Evolutionary conservation across 768 basidiomycete species (phyloP).

Genomic region (Tulasnella sp.): DNA sequence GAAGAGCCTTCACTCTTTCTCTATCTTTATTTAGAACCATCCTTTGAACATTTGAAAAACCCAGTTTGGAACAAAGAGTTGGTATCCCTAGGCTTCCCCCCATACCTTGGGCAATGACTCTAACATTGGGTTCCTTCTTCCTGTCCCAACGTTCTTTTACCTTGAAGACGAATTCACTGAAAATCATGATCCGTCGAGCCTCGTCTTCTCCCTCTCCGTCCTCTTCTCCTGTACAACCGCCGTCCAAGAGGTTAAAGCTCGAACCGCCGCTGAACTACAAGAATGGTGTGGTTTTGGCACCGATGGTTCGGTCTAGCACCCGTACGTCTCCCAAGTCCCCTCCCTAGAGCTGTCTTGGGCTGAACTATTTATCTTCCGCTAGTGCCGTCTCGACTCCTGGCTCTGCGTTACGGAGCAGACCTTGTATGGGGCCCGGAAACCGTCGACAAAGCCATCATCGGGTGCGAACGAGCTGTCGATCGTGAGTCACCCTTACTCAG

Average conservation of each 20-base stretch:
- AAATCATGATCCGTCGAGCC: slow-evolving; percentile 14
- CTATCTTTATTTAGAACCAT: not conserved
- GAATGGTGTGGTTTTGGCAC: slow-evolving; percentile 89
- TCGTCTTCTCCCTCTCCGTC: slow-evolving; percentile 26
- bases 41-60: not conserved
- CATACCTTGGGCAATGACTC: slow-evolving; percentile 1
- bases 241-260: slow-evolving; percentile 51
- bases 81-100: not conserved
- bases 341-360: not conserved
- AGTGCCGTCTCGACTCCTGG: slow-evolving; percentile 84
- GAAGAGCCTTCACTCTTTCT: not conserved
- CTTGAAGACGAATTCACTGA: slow-evolving; percentile 30
- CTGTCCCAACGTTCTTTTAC: slow-evolving; percentile 55
- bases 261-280: slow-evolving; percentile 54
- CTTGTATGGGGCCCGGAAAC: slow-evolving; percentile 97
- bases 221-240: slow-evolving; percentile 18
- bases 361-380: slow-evolving; percentile 1
- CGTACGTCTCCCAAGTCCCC: slow-evolving; percentile 40
- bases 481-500: slow-evolving; percentile 49
- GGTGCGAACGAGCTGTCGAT: slow-evolving; percentile 77
- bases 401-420: slow-evolving; percentile 87
- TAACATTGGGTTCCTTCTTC: slow-evolving; percentile 43
- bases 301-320: slow-evolving; percentile 95
- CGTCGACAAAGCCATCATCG: slow-evolving; percentile 92
- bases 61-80: not conserved